Evolutionary conservation across 75 land plant genomes (phyloP).

Genomic region (Larix kaempferi): DNA sequence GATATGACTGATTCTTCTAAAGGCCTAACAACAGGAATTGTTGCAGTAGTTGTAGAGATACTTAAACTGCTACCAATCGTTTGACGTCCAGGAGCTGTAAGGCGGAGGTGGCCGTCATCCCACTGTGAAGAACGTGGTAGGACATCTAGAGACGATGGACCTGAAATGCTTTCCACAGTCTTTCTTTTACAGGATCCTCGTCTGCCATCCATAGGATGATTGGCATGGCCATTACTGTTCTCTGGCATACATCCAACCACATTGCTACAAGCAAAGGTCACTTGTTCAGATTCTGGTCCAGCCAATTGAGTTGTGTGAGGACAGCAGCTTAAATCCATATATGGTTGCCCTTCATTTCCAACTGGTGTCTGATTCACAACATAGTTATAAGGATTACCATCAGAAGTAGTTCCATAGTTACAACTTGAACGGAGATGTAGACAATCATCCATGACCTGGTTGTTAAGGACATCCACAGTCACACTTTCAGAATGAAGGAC

Average conservation of each 20-base stretch:
- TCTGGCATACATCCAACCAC: neutral
- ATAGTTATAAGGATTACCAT: neutral
- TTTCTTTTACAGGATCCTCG: slow-evolving; percentile 1
- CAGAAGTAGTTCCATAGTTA: too few relatives aligned
- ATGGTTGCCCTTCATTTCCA: neutral
- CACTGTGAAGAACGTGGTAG: neutral
- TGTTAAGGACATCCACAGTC: too few relatives aligned
- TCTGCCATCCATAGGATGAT: neutral
- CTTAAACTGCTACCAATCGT: neutral
- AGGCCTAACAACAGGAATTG: neutral
- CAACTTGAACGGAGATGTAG: too few relatives aligned
- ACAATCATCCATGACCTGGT: too few relatives aligned
- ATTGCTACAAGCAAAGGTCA: slow-evolving; percentile 4
- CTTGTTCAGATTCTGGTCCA: neutral
- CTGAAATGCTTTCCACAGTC: neutral
- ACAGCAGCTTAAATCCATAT: neutral
- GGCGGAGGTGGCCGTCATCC: neutral
- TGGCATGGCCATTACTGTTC: neutral
- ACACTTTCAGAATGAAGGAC: neutral
- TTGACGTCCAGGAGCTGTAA: slow-evolving; percentile 5
- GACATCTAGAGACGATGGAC: slow-evolving; percentile 1
- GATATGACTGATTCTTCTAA: slow-evolving; percentile 1
- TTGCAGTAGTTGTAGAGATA: neutral
- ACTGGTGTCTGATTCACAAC: neutral
- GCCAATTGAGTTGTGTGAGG: neutral